Evolutionary conservation across 2,329 filamentous ascomycete genomes (phyloP).

Genomic region (Sphaerulina vaccinii): DNA sequence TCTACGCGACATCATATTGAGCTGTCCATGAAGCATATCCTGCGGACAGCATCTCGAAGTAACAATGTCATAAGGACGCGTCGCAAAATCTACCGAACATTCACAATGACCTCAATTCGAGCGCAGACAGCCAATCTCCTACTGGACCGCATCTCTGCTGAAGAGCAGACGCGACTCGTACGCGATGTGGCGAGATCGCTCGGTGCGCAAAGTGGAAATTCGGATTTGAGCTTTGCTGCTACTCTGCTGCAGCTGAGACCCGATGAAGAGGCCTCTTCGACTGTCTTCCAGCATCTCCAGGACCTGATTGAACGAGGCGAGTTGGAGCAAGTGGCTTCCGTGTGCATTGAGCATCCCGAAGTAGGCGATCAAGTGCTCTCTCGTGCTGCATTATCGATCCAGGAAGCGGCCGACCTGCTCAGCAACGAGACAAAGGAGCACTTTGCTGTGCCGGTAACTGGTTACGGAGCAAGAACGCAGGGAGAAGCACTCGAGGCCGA

Average conservation of each 20-base stretch:
- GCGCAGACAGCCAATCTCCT: conserved; percentile 25
- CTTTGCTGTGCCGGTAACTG: conserved; percentile 1
- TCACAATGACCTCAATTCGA: conserved; percentile 22
- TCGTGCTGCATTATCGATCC: not conserved
- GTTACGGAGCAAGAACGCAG: not conserved
- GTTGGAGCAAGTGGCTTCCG: conserved; percentile 15
- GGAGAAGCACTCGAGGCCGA: not conserved
- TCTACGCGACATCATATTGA: too few relatives aligned
- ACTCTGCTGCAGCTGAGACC: conserved; percentile 19
- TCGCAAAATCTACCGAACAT: not conserved
- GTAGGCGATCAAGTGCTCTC: conserved; percentile 19
- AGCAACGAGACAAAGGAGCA: conserved; percentile 7
- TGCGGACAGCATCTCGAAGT: not conserved
- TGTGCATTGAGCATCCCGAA: conserved; percentile 21
- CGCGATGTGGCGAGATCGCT: conserved; percentile 22
- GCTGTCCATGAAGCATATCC: not conserved
- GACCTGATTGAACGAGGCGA: conserved; percentile 20
- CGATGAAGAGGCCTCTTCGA: conserved; percentile 11
- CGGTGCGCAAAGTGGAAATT: conserved; percentile 15
- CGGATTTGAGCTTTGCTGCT: conserved; percentile 25
- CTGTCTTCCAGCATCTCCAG: conserved; percentile 18
- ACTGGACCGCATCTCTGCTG: conserved; percentile 24
- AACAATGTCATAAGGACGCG: not conserved
- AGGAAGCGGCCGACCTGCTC: not conserved
- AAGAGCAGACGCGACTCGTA: conserved; percentile 23